phyloP scores from a whole-genome alignment of 2,329 filamentous ascomycete genomes.

The Cercospora beticola region DNA sequence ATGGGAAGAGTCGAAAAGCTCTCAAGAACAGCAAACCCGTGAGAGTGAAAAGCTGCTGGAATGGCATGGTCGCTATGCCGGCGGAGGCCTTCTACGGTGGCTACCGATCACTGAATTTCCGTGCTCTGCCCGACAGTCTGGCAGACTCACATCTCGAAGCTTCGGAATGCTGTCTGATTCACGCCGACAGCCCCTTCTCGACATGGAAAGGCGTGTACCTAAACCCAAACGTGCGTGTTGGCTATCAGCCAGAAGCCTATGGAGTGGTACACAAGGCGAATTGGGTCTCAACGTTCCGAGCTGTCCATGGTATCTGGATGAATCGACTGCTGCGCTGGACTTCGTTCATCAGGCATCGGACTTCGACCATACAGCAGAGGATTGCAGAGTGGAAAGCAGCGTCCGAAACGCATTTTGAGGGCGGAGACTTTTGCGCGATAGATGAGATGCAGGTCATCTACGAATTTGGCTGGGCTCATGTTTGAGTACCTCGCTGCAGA shows the following conservation, averaged over 20 bases:
- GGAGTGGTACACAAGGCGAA: slow-evolving; percentile 43
- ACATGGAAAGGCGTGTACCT: slow-evolving; percentile 59
- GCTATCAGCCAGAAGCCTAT: slow-evolving; percentile 59
- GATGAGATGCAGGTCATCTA: slow-evolving; percentile 35
- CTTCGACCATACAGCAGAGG: slow-evolving; percentile 28
- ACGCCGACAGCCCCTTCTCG: slow-evolving; percentile 66
- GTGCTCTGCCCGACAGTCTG: slow-evolving; percentile 63
- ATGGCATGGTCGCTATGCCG: slow-evolving; percentile 53
- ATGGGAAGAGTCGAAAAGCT: slow-evolving; percentile 52
- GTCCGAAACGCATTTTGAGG: slow-evolving; percentile 34
- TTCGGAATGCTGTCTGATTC: slow-evolving; percentile 77
- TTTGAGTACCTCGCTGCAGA: slow-evolving; percentile 19
- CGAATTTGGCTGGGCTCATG: slow-evolving; percentile 34
- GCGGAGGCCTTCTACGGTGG: slow-evolving; percentile 55
- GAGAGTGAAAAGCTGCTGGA: slow-evolving; percentile 67
- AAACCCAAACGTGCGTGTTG: slow-evolving; percentile 69
- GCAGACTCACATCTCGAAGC: slow-evolving; percentile 64
- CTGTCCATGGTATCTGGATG: slow-evolving; percentile 58
- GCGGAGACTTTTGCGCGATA: slow-evolving; percentile 33
- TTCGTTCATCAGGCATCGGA: slow-evolving; percentile 37
- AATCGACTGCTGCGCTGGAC: slow-evolving; percentile 56
- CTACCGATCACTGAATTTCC: slow-evolving; percentile 55
- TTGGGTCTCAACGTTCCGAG: slow-evolving; percentile 40
- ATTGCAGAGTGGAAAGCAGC: slow-evolving; percentile 22
- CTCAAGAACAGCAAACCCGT: slow-evolving; percentile 55